Base-by-base conservation (phyloP, 2,329 filamentous ascomycete genomes). In the Blastomyces emzantsi region DNA sequence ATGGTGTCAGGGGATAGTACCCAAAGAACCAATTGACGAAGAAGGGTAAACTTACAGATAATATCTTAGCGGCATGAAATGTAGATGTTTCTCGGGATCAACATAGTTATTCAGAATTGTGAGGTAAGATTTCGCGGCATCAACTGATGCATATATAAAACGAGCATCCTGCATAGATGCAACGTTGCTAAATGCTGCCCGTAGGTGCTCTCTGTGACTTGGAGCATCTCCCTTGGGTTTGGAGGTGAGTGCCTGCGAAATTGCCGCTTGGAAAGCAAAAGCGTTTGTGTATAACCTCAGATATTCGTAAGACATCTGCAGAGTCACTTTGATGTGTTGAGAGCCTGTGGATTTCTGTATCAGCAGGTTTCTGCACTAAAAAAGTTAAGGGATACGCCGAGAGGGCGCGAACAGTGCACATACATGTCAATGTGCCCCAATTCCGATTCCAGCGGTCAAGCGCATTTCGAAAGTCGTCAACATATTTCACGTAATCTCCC, bases 251-350 rank as follows among this genome's bases (percentile, higher is more conserved):
- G 74, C 82, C 70, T 80, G 82, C 68, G 75, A 84, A 60, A 83
- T 84, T 0, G 86, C 88, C 2, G 88, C 87, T 71, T 90, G 88
- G 67, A 90, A 90, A 1, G 87, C 88, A 70, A 90, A 90, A 0
- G 88, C 87, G 64, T 89, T 90, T 60, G 87, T 88, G 72, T 90
- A 90, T 0, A 90, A 79, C 7, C 87, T 82, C 1, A 90, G 76
- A 69, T 90, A 90, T 68, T 90, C 87, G 69, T 89, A 90, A 0
- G 87, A 88, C 69, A 90, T 80, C 30, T 89, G 79, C 2, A 90
- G 74, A 5, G 84, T 88, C 3, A 85, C 84, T 71, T 89, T 89
- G 66, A 90, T 82, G 6, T 84, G 82, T 1, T 84, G 80, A 1
- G 87, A 87, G 70, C 83, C 82, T 84, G 62, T 45, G n/a, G 25